phyloP scores from a whole-genome alignment of 1,139 yeast genomes.

The Scheffersomyces titani region DNA sequence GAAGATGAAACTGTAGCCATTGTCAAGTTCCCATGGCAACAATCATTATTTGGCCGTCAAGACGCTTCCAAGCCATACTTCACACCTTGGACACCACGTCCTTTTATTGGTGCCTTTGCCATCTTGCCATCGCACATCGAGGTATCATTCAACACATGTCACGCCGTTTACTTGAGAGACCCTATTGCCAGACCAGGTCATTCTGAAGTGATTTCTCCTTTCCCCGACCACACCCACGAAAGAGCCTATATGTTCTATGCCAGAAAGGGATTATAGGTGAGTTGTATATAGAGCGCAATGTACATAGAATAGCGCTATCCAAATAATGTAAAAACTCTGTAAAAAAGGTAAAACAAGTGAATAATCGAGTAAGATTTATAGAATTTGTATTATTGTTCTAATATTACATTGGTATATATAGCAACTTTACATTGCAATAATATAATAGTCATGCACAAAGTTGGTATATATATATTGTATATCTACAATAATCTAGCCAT shows the following conservation, averaged over 20 bases:
- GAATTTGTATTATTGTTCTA: no score
- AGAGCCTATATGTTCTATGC: constrained; percentile 95
- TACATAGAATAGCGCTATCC: neutral
- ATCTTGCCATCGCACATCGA: constrained; percentile 91
- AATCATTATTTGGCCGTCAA: constrained; percentile 73
- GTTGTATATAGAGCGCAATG: neutral
- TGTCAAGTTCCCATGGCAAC: constrained; percentile 73
- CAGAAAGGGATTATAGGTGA: constrained; percentile 64
- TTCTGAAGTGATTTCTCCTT: constrained; percentile 93
- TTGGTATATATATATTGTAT: no score
- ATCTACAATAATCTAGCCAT: no score
- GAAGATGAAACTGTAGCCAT: constrained; percentile 56
- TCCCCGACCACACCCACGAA: constrained; percentile 80
- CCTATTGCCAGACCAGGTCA: constrained; percentile 98
- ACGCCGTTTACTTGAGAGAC: constrained; percentile 91
- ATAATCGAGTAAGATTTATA: no score
- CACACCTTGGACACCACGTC: constrained; percentile 97
- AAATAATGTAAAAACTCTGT: no score
- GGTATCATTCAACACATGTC: constrained; percentile 86
- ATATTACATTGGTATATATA: no score
- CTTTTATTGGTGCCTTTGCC: constrained; percentile 90
- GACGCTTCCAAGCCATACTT: constrained; percentile 80
- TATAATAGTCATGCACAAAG: no score
- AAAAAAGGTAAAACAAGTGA: no score
- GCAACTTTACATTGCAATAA: no score